A percentile compares a stretch with the other conserved stretches of the same genome.
These are phyloP conservation scores for Thermothelomyces thermophilus DNA, from an alignment of 2,329 filamentous ascomycete genomes.

Conservation along the genomic window DNA sequence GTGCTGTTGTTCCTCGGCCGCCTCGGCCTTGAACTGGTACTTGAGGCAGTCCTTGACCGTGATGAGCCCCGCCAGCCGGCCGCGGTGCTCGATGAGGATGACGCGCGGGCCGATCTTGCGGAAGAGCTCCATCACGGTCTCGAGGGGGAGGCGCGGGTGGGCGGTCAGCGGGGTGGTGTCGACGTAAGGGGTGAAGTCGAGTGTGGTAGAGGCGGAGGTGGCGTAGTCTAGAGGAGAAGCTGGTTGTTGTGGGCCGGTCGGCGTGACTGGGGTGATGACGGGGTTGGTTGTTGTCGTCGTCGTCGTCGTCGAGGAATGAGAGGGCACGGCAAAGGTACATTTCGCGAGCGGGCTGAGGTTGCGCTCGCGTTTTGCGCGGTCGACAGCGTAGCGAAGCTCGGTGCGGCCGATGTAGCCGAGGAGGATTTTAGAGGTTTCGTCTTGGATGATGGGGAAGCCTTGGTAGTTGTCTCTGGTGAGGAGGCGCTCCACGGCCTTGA, in stretches of 20 bases:
- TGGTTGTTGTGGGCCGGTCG: constrained; percentile 2
- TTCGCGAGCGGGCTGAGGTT: constrained; percentile 59
- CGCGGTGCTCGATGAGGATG: constrained; percentile 86
- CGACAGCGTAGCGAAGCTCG: constrained; percentile 84
- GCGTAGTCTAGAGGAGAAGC: constrained; percentile 35
- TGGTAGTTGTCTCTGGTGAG: constrained; percentile 76
- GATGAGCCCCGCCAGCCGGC: constrained; percentile 74
- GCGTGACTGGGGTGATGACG: constrained; percentile 35
- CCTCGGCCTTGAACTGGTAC: constrained; percentile 95
- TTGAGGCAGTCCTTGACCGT: constrained; percentile 96
- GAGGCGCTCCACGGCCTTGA: constrained; percentile 71
- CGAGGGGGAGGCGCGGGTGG: constrained; percentile 82
- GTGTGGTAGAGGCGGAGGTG: constrained; percentile 26
- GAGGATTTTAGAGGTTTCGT: constrained; percentile 61
- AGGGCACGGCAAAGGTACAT: constrained; percentile 62
- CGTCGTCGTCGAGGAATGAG: constrained; percentile 12
- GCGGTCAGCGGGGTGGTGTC: constrained; percentile 85
- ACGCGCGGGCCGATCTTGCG: constrained; percentile 95
- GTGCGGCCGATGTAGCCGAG: constrained; percentile 90
- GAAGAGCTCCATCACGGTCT: constrained; percentile 98
- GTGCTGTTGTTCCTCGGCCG: constrained; percentile 61
- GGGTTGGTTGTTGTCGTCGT: constrained; percentile 15
- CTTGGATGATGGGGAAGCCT: constrained; percentile 86
- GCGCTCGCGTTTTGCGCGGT: constrained; percentile 67
- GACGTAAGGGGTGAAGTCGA: constrained; percentile 83